phyloP scores from a whole-genome alignment of 352 stramenopile genomes.

The Thalassiosira mediterranea region DNA sequence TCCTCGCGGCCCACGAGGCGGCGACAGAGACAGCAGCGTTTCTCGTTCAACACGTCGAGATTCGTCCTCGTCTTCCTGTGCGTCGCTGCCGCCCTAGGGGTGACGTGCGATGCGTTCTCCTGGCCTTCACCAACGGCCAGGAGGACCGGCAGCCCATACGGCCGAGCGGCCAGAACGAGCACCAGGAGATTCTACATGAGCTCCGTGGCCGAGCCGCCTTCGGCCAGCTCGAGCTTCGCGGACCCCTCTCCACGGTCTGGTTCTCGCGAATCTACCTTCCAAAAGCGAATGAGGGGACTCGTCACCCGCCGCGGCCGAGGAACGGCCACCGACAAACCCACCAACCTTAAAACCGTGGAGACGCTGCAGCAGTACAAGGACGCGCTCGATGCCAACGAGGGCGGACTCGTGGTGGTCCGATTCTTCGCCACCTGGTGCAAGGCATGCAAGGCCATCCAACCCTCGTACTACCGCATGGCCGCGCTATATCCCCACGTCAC shows the following conservation, averaged over 20 bases:
- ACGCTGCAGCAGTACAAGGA: conserved; percentile 68
- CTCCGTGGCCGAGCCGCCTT: background rate
- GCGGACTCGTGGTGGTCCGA: conserved; percentile 65
- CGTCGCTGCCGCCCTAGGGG: no score
- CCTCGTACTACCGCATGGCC: conserved; percentile 65
- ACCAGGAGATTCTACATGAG: conserved; percentile 16
- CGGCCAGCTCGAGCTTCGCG: background rate
- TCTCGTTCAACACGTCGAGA: no score
- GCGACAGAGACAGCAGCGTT: no score
- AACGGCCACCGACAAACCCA: conserved; percentile 8
- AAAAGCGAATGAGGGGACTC: conserved; percentile 34
- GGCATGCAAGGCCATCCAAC: conserved; percentile 74
- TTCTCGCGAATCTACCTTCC: conserved; percentile 28
- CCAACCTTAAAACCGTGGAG: conserved; percentile 54
- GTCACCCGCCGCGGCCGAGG: conserved; percentile 20
- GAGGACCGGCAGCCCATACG: no score
- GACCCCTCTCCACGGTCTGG: background rate
- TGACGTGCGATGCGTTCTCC: no score
- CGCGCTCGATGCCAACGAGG: conserved; percentile 50
- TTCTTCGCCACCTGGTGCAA: conserved; percentile 79
- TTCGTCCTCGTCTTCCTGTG: no score
- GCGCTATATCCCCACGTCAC: conserved; percentile 55
- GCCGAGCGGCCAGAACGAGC: no score
- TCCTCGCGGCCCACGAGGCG: no score
- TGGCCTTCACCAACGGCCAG: no score